A percentile compares a stretch with the other conserved stretches of the same genome.
Evolutionary conservation across 495 filamentous ascomycete genomes (phyloP).

Genomic region (Neurospora sp.): DNA sequence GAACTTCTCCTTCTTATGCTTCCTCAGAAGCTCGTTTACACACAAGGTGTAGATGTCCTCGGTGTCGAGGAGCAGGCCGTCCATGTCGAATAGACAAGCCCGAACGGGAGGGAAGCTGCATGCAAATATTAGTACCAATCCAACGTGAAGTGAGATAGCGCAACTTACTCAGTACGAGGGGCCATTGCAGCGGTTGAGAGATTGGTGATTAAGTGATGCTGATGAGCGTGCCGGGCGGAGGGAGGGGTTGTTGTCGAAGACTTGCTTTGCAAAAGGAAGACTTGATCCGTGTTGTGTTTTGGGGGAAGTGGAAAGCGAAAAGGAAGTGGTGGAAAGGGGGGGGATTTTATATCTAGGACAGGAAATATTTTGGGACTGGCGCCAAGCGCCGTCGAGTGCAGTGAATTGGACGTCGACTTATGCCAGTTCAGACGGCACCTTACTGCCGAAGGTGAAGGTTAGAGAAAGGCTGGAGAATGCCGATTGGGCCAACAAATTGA

Average conservation of each 20-base stretch:
- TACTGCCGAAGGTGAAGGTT: background rate
- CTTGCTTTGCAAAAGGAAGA: background rate
- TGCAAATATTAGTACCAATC: background rate
- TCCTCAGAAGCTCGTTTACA: conserved; percentile 68
- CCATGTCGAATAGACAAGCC: conserved; percentile 98
- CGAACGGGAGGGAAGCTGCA: conserved; percentile 64
- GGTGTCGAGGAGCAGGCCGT: conserved; percentile 86
- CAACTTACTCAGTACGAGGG: conserved; percentile 31
- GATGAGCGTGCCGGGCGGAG: background rate
- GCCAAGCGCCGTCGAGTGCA: background rate
- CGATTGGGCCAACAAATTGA: background rate
- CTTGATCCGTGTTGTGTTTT: background rate
- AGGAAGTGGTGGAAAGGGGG: background rate
- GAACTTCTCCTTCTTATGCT: conserved; percentile 38
- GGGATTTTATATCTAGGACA: background rate
- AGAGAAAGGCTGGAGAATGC: background rate
- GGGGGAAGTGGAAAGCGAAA: background rate
- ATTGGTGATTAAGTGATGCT: background rate
- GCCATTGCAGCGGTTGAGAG: conserved; percentile 20
- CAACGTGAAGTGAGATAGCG: conserved; percentile 7
- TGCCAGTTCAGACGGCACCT: background rate
- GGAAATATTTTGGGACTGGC: background rate
- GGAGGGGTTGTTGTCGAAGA: background rate
- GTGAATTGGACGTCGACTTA: background rate
- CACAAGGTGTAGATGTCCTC: conserved; percentile 85